A percentile compares a stretch with the other conserved stretches of the same genome.
Conservation (phyloP, 805 yeast species). For the Hanseniaspora hatyaiensis region DNA sequence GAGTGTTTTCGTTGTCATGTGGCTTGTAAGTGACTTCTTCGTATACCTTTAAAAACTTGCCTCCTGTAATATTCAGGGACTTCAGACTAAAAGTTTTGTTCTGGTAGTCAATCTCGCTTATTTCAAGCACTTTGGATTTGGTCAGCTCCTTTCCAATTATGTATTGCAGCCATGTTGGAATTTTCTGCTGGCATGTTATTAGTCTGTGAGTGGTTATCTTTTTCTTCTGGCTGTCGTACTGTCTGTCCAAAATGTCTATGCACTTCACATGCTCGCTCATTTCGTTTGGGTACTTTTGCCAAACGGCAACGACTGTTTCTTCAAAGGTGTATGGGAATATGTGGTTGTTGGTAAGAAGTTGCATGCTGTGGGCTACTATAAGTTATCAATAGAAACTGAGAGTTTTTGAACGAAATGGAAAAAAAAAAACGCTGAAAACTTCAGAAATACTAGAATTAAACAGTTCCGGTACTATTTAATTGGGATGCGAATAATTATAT, state of each 20-base stretch:
- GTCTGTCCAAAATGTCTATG: slow-evolving; percentile 76
- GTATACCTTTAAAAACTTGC: slow-evolving; percentile 59
- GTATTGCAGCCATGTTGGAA: slow-evolving; percentile 69
- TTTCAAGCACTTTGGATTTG: slow-evolving; percentile 73
- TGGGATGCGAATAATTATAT: no score
- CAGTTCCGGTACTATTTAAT: no score
- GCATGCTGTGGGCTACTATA: slow-evolving; percentile 48
- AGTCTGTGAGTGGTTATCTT: slow-evolving; percentile 70
- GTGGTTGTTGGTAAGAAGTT: slow-evolving; percentile 60
- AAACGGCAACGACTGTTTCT: slow-evolving; percentile 87
- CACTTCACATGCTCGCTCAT: slow-evolving; percentile 84
- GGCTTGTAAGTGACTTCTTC: slow-evolving; percentile 82
- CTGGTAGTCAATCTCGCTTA: slow-evolving; percentile 67
- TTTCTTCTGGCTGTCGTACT: slow-evolving; percentile 42
- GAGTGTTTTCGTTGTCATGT: slow-evolving; percentile 37
- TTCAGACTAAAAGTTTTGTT: slow-evolving; percentile 59
- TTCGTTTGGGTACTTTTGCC: slow-evolving; percentile 96
- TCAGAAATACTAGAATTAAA: no score
- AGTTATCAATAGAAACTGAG: neutral
- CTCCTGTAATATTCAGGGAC: slow-evolving; percentile 78
- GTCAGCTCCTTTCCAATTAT: slow-evolving; percentile 58
- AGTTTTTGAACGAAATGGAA: no score
- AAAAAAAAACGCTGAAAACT: no score
- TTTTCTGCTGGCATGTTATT: slow-evolving; percentile 75
- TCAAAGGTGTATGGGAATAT: slow-evolving; percentile 81